A percentile compares a stretch with the other conserved stretches of the same genome.
phyloP scores from a whole-genome alignment of 1,284 basidiomycete genomes.

The Violaceomyces palustris region DNA sequence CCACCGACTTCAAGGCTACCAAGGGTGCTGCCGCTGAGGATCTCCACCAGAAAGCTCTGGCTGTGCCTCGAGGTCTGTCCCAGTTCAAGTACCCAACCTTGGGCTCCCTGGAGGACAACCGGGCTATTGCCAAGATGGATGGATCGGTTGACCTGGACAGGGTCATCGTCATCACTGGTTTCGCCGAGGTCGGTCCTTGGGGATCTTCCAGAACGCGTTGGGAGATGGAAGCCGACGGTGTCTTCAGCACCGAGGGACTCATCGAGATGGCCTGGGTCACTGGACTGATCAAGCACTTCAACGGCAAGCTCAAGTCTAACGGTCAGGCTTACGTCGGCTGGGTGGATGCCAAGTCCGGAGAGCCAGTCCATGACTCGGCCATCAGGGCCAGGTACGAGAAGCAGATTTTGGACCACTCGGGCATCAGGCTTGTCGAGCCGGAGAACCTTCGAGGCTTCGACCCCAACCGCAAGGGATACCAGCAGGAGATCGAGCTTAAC shows the following conservation, averaged over 20 bases:
- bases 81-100: slow-evolving; percentile 82
- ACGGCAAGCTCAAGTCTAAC: slow-evolving; percentile 82
- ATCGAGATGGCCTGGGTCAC: slow-evolving; percentile 99
- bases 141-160: slow-evolving; percentile 76
- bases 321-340: slow-evolving; percentile 84
- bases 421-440: slow-evolving; percentile 90
- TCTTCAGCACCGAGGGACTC: slow-evolving; percentile 71
- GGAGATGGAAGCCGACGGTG: slow-evolving; percentile 59
- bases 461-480: slow-evolving; percentile 90
- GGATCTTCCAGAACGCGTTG: slow-evolving; percentile 92
- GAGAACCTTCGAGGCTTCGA: slow-evolving; percentile 95
- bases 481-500: slow-evolving; percentile 88
- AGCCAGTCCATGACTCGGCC: slow-evolving; percentile 97
- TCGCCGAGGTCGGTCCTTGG: slow-evolving; percentile 94
- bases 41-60: slow-evolving; percentile 80
- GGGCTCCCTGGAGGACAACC: slow-evolving; percentile 58
- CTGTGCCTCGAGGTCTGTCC: slow-evolving; percentile 94
- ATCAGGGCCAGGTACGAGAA: slow-evolving; percentile 87
- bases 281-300: slow-evolving; percentile 95
- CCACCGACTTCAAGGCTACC: slow-evolving; percentile 81
- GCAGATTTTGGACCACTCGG: slow-evolving; percentile 81
- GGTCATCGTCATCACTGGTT: slow-evolving; percentile 89
- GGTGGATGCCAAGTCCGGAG: slow-evolving; percentile 85
- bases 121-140: slow-evolving; percentile 59
- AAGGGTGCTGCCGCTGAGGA: slow-evolving; percentile 87